Evolutionary conservation across 768 basidiomycete genomes (phyloP).

Genomic region (Strobilomyces echinocephalus): DNA sequence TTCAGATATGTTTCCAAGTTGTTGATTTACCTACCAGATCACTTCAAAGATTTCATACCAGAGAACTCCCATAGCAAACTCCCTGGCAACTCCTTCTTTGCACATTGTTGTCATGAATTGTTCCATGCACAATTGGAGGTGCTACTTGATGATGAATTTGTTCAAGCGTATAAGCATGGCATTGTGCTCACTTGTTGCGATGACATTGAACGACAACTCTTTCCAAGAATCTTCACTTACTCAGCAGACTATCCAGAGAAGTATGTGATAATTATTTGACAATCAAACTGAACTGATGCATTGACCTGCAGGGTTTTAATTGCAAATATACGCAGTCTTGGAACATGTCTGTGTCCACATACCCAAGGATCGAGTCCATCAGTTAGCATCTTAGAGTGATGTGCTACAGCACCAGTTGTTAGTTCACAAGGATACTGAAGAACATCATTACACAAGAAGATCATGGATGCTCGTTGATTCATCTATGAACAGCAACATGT

Average conservation of each 20-base stretch:
- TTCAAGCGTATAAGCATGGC: background rate
- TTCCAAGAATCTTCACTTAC: background rate
- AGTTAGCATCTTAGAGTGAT: background rate
- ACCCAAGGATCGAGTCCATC: background rate
- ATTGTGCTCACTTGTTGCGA: background rate
- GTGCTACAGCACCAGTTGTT: background rate
- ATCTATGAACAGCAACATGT: background rate
- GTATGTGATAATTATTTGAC: background rate
- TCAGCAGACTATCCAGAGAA: background rate
- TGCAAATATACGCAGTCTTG: background rate
- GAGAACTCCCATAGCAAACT: background rate
- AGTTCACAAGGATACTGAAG: background rate
- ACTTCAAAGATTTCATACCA: background rate
- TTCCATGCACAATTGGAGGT: background rate
- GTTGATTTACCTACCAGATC: background rate
- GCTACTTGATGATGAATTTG: background rate
- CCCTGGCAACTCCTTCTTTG: background rate
- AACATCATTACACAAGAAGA: background rate
- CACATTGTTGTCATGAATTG: background rate
- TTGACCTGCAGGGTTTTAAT: background rate
- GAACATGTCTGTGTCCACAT: background rate
- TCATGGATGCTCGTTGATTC: background rate
- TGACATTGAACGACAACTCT: background rate
- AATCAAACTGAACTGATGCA: too few relatives aligned
- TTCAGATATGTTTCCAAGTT: background rate